These are phyloP conservation scores for Hypoxylon trugodes DNA, from an alignment of 495 filamentous ascomycete genomes.

Conservation along the genomic window DNA sequence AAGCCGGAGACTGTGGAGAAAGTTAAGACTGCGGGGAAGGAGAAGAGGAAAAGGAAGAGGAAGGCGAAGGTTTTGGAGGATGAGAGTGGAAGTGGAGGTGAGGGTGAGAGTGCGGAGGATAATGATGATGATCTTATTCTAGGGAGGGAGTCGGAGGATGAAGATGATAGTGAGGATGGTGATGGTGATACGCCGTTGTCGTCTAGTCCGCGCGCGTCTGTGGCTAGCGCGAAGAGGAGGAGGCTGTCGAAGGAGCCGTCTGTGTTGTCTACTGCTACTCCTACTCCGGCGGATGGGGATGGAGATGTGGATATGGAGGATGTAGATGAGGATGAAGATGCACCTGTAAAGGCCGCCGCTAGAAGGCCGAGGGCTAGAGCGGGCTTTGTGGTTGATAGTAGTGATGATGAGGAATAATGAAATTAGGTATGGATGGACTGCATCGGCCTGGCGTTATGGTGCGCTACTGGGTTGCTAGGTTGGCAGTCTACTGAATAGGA, in stretches of 20 bases:
- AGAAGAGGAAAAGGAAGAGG: slow-evolving; percentile 31
- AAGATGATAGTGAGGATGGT: slow-evolving; percentile 39
- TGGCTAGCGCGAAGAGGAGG: slow-evolving; percentile 36
- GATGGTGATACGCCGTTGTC: slow-evolving; percentile 44
- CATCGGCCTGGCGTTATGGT: slow-evolving; percentile 30
- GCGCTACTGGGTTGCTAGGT: neutral
- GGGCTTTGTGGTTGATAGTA: slow-evolving; percentile 66
- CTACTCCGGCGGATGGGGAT: neutral
- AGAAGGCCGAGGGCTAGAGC: slow-evolving; percentile 52
- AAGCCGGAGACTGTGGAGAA: too few relatives aligned
- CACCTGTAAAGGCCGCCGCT: slow-evolving; percentile 32
- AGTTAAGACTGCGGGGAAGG: neutral
- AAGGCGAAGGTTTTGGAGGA: slow-evolving; percentile 33
- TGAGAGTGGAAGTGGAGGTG: too few relatives aligned
- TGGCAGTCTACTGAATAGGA: neutral
- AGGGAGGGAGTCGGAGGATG: slow-evolving; percentile 30
- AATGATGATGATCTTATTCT: slow-evolving; percentile 47
- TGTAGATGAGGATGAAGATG: slow-evolving; percentile 50
- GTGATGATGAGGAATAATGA: slow-evolving; percentile 59
- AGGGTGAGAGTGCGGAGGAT: slow-evolving; percentile 41
- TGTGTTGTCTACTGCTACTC: too few relatives aligned
- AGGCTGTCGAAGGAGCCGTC: slow-evolving; percentile 35
- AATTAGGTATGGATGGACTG: neutral
- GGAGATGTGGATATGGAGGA: slow-evolving; percentile 25
- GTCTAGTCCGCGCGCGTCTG: slow-evolving; percentile 35